Conservation (phyloP, 495 filamentous ascomycete species). For the Trichoderma orchidacearum region DNA sequence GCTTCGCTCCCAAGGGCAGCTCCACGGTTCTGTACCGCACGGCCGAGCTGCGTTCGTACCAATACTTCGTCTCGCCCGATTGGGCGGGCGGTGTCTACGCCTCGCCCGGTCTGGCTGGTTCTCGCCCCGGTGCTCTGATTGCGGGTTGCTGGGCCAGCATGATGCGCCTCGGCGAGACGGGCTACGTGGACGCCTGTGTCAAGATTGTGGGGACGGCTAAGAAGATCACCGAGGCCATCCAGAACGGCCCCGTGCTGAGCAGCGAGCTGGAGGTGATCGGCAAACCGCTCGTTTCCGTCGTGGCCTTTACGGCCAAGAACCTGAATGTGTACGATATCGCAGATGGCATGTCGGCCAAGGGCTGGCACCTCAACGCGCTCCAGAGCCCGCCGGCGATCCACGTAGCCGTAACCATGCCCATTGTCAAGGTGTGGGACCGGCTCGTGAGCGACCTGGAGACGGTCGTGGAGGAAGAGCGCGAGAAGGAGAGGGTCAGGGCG, state of each 20-base stretch:
- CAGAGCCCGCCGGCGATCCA: constrained; percentile 91
- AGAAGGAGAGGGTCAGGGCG: constrained; percentile 45
- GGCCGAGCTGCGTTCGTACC: constrained; percentile 60
- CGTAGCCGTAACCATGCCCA: constrained; percentile 84
- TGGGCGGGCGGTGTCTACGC: constrained; percentile 97
- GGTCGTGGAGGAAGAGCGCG: constrained; percentile 64
- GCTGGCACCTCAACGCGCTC: constrained; percentile 93
- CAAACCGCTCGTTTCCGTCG: constrained; percentile 73
- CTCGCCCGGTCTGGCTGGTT: constrained; percentile 80
- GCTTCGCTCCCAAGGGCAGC: constrained; percentile 96
- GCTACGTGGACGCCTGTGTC: constrained; percentile 74
- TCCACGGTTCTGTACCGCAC: constrained; percentile 83
- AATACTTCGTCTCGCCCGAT: constrained; percentile 91
- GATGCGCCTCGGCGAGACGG: constrained; percentile 77
- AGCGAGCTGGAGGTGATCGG: constrained; percentile 70
- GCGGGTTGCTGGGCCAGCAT: constrained; percentile 87
- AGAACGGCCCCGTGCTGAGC: constrained; percentile 46
- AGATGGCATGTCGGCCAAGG: constrained; percentile 64
- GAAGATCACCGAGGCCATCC: constrained; percentile 66
- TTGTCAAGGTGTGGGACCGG: constrained; percentile 64
- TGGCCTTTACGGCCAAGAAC: constrained; percentile 68
- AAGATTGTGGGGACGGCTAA: constrained; percentile 80
- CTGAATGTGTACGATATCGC: constrained; percentile 82
- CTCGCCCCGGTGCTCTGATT: constrained; percentile 83
- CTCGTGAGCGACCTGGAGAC: constrained; percentile 65